Conservation (phyloP, 305 asterid species). For the Solanum hybrid region DNA sequence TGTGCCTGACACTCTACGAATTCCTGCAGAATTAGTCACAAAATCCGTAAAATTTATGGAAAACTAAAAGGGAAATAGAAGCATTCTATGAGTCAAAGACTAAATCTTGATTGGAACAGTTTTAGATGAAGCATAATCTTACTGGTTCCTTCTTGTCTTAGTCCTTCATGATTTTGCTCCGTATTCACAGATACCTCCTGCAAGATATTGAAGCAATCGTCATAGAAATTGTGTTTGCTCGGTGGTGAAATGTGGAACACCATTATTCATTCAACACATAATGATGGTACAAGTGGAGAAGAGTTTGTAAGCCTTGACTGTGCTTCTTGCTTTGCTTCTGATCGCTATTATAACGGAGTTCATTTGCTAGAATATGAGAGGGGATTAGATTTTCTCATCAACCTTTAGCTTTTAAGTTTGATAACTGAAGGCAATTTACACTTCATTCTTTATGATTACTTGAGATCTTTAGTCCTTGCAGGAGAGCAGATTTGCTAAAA, state of each 20-base stretch:
- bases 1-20: slow-evolving; percentile 15
- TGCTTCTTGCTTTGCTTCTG: not conserved
- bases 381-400: not conserved
- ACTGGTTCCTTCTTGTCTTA: slow-evolving; percentile 31
- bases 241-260: not conserved
- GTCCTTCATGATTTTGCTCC: slow-evolving; percentile 31
- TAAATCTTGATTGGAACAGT: not conserved
- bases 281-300: not conserved
- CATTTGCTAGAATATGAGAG: not conserved
- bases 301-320: not conserved
- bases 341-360: not conserved
- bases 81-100: not conserved
- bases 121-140: slow-evolving; percentile 14
- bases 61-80: not conserved
- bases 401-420: not conserved
- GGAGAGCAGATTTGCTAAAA: not conserved
- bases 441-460: not conserved
- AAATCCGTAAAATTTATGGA: not conserved
- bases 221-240: not conserved
- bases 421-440: not conserved
- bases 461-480: not conserved
- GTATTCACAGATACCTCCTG: slow-evolving; percentile 27
- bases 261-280: not conserved
- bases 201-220: slow-evolving; percentile 10
- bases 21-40: slow-evolving; percentile 32